Evolutionary conservation across 1,284 basidiomycete genomes (phyloP).

Genomic region (Leccinum fallax): DNA sequence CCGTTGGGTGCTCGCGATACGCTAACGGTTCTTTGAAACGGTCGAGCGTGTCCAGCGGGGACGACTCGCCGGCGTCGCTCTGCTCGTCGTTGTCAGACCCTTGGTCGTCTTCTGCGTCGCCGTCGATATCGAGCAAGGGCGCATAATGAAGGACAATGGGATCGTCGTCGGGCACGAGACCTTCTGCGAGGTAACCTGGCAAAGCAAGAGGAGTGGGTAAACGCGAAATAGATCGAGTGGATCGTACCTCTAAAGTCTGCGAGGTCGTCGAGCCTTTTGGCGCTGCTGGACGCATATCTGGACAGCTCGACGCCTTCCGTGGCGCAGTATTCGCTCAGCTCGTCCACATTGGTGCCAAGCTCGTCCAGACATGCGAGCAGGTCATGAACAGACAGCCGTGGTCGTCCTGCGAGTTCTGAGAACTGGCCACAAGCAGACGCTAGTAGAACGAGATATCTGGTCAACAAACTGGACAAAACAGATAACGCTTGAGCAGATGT

Average conservation of each 20-base stretch:
- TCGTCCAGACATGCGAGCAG: slow-evolving; percentile 69
- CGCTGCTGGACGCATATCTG: slow-evolving; percentile 62
- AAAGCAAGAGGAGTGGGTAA: slow-evolving; percentile 3
- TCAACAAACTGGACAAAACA: slow-evolving; percentile 69
- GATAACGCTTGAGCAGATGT: slow-evolving; percentile 69
- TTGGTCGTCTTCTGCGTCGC: slow-evolving; percentile 41
- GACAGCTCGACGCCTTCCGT: slow-evolving; percentile 67
- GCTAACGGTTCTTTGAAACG: slow-evolving; percentile 20
- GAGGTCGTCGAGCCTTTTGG: slow-evolving; percentile 67
- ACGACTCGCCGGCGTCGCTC: slow-evolving; percentile 26
- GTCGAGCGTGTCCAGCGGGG: background rate
- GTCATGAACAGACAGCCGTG: slow-evolving; percentile 55
- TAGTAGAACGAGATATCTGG: slow-evolving; percentile 67
- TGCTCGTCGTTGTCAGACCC: slow-evolving; percentile 37
- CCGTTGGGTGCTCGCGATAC: slow-evolving; percentile 32
- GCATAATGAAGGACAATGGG: slow-evolving; percentile 57
- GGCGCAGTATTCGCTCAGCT: slow-evolving; percentile 62
- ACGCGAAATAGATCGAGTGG: slow-evolving; percentile 4
- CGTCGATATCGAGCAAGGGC: slow-evolving; percentile 35
- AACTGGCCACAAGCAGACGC: slow-evolving; percentile 67
- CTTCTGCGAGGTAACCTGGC: slow-evolving; percentile 62
- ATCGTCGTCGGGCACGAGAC: slow-evolving; percentile 57
- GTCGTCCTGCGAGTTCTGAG: slow-evolving; percentile 69
- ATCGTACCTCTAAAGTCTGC: slow-evolving; percentile 64
- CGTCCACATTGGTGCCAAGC: slow-evolving; percentile 67